These are phyloP conservation scores for Elsinoe arachidis DNA, from an alignment of 2,329 filamentous ascomycete species.

Conservation along the genomic window DNA sequence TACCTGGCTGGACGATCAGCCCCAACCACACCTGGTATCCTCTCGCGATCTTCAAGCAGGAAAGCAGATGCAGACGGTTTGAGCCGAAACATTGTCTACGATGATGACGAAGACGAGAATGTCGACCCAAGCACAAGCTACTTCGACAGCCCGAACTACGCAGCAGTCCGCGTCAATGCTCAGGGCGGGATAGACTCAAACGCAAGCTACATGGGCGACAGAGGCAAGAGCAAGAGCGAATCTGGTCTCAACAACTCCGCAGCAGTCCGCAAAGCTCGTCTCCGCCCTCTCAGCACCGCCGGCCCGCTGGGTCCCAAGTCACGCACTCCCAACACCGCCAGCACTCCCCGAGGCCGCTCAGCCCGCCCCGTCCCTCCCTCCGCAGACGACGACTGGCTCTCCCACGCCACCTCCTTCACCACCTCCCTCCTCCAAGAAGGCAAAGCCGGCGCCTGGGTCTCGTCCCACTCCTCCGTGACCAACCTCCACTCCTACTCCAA, in stretches of 20 bases:
- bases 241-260: constrained; percentile 26
- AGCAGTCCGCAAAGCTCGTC: neutral
- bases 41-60: constrained; percentile 35
- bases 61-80: constrained; percentile 26
- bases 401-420: constrained; percentile 49
- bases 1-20: constrained; percentile 43
- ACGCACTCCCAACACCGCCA: neutral
- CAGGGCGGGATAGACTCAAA: constrained; percentile 10
- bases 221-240: constrained; percentile 38
- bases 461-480: constrained; percentile 48
- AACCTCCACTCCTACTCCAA: constrained; percentile 7
- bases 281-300: constrained; percentile 10
- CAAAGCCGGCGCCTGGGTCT: constrained; percentile 55
- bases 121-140: constrained; percentile 7
- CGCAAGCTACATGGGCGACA: constrained; percentile 23
- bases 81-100: constrained; percentile 25
- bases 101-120: constrained; percentile 12
- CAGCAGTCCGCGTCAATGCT: constrained; percentile 4
- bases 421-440: constrained; percentile 49
- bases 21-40: constrained; percentile 41
- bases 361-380: neutral
- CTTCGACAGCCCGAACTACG: constrained; percentile 7
- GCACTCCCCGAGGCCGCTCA: constrained; percentile 24
- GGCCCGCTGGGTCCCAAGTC: neutral
- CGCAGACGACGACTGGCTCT: constrained; percentile 48